A percentile compares a stretch with the other conserved stretches of the same genome.
Evolutionary conservation across 306 rosid genomes (phyloP).

Genomic region (Fragaria nilgerrensis): DNA sequence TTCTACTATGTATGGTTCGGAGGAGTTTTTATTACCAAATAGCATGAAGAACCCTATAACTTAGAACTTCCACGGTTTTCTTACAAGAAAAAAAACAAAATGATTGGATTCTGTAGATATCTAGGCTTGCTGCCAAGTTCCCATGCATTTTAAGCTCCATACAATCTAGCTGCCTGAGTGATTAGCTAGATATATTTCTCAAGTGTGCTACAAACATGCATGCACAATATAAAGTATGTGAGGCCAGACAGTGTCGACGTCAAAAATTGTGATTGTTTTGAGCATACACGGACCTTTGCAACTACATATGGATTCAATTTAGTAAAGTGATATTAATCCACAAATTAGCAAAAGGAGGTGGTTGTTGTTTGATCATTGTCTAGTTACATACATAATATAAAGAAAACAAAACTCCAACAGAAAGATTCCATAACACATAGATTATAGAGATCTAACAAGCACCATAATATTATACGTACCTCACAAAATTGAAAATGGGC

Average conservation of each 20-base stretch:
- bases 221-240: neutral
- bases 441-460: neutral
- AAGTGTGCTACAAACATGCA: neutral
- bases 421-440: neutral
- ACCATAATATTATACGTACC: neutral
- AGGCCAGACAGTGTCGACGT: neutral
- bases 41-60: too few species aligned
- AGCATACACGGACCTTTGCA: neutral
- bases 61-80: too few species aligned
- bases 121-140: neutral
- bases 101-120: too few species aligned
- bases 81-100: too few species aligned
- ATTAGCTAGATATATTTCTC: neutral
- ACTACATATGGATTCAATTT: neutral
- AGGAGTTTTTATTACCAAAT: too few species aligned
- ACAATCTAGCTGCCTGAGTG: neutral
- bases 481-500: neutral
- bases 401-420: neutral
- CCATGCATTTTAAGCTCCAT: neutral
- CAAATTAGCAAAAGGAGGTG: neutral
- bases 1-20: too few species aligned
- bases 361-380: slow-evolving; percentile 12
- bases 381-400: neutral
- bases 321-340: neutral
- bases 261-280: neutral